These are phyloP conservation scores for Paramecium primaurelia DNA, from an alignment of 73 alveolate species.

Conservation along the genomic window DNA sequence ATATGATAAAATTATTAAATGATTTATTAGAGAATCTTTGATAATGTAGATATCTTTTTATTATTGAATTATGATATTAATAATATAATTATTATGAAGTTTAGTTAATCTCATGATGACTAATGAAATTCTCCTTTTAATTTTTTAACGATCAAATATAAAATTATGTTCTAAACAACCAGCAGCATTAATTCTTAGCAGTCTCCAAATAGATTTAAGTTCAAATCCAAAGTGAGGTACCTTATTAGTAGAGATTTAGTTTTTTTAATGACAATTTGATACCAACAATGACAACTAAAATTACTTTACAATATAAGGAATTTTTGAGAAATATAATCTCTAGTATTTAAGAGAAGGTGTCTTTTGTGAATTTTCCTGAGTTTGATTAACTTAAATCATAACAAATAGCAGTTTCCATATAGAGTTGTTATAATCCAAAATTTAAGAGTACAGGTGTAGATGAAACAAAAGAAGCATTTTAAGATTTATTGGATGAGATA, in stretches of 20 bases:
- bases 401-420: constrained; percentile 31
- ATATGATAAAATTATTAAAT: too few relatives aligned
- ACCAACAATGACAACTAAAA: constrained; percentile 7
- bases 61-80: background rate
- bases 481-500: constrained; percentile 15
- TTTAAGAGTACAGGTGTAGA: constrained; percentile 19
- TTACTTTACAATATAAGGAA: background rate
- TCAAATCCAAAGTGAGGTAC: constrained; percentile 44
- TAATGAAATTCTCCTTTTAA: background rate
- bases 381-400: background rate
- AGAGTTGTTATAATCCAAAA: constrained; percentile 28
- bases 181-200: background rate
- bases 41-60: background rate
- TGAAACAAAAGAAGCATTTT: background rate
- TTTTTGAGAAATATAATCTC: background rate
- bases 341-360: background rate
- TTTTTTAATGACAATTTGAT: background rate
- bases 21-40: background rate
- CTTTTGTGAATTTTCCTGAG: background rate
- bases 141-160: constrained; percentile 12
- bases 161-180: constrained; percentile 31
- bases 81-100: background rate
- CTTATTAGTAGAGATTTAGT: background rate
- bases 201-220: constrained; percentile 30
- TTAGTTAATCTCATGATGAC: background rate